Conservation (phyloP, 208 protist genomes). For the Leishmania tropica region DNA sequence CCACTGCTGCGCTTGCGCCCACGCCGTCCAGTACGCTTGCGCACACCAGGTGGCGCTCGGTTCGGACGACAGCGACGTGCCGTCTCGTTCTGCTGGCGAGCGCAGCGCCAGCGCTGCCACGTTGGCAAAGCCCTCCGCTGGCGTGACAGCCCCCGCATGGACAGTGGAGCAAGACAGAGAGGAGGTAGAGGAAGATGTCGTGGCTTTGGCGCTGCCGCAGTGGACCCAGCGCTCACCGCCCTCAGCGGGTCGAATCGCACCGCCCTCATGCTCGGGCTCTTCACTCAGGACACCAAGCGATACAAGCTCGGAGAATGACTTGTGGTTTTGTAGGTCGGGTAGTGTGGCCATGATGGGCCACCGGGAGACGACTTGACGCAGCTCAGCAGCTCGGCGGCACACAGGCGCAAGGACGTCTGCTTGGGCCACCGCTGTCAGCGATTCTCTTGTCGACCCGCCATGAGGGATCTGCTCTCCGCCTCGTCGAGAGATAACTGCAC, state of each 20-base stretch:
- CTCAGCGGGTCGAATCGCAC: background rate
- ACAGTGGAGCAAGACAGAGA: background rate
- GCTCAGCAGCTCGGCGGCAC: slow-evolving; percentile 21
- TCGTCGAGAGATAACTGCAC: background rate
- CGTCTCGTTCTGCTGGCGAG: slow-evolving; percentile 4
- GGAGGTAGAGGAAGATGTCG: background rate
- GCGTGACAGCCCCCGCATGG: slow-evolving; percentile 13
- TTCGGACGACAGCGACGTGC: background rate
- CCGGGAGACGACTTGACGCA: slow-evolving; percentile 16
- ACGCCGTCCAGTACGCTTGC: slow-evolving; percentile 49
- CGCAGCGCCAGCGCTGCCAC: slow-evolving; percentile 22
- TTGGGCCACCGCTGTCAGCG: slow-evolving; percentile 13
- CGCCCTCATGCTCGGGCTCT: background rate
- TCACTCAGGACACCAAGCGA: background rate
- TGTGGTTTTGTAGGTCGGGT: background rate
- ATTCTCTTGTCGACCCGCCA: background rate
- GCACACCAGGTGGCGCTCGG: slow-evolving; percentile 16
- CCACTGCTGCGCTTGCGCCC: slow-evolving; percentile 38
- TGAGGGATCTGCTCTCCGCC: background rate
- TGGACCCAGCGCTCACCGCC: background rate
- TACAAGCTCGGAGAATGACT: slow-evolving; percentile 1
- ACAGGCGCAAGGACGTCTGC: slow-evolving; percentile 37
- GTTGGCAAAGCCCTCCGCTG: slow-evolving; percentile 11
- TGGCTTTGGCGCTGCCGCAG: background rate
- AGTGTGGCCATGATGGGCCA: background rate